These are phyloP conservation scores for Solanum ahanhuiri DNA, from an alignment of 257 asterid genomes.

Conservation along the genomic window DNA sequence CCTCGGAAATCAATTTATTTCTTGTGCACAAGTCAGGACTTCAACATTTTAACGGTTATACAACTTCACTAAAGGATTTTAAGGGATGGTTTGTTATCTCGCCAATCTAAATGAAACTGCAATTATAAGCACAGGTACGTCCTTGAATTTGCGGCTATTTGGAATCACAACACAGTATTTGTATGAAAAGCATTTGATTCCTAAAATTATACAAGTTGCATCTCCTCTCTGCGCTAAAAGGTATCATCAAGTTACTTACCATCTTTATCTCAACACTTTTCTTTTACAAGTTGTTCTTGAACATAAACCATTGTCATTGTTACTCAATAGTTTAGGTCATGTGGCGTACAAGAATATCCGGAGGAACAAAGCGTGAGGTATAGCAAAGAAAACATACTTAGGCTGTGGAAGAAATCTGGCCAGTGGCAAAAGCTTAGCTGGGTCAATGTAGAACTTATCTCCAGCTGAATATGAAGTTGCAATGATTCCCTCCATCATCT, in stretches of 20 bases:
- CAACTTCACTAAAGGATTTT: not conserved
- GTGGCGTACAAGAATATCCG: not conserved
- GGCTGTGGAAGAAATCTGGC: slow-evolving; percentile 77
- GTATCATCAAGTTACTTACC: not conserved
- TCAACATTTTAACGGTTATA: not conserved
- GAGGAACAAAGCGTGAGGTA: not conserved
- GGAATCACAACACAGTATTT: not conserved
- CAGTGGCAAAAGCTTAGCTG: slow-evolving; percentile 81
- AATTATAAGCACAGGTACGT: not conserved
- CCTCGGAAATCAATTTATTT: not conserved
- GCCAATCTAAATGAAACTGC: not conserved
- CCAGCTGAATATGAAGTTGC: slow-evolving; percentile 77
- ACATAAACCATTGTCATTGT: not conserved
- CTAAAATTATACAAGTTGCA: not conserved
- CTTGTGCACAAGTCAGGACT: not conserved
- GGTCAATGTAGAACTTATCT: slow-evolving; percentile 91
- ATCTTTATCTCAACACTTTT: not conserved
- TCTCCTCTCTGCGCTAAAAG: not conserved
- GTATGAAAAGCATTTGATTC: not conserved
- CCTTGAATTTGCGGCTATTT: not conserved
- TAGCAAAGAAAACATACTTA: slow-evolving; percentile 34
- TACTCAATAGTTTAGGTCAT: not conserved
- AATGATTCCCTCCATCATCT: slow-evolving; percentile 88
- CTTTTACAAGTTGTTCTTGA: not conserved
- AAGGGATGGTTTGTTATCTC: not conserved